A percentile compares a stretch with the other conserved stretches of the same genome.
These are phyloP conservation scores for Cephalotrichum gorgonifer DNA, from an alignment of 2,329 filamentous ascomycete genomes.

Conservation along the genomic window DNA sequence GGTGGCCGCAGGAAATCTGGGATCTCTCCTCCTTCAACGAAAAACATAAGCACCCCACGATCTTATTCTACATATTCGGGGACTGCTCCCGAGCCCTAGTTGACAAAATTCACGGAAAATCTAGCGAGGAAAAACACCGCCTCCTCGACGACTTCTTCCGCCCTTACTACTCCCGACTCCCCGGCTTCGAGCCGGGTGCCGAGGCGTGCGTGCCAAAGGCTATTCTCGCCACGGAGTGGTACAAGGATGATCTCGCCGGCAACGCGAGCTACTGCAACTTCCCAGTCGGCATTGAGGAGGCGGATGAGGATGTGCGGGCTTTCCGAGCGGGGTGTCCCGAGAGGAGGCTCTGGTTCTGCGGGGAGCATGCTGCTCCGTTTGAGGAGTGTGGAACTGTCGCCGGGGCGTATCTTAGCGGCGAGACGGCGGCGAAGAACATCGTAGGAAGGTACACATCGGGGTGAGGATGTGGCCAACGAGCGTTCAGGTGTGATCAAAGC, in stretches of 20 bases:
- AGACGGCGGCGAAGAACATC: too few species aligned
- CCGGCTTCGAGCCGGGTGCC: constrained; percentile 46
- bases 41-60: constrained; percentile 58
- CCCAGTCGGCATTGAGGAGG: constrained; percentile 61
- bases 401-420: too few species aligned
- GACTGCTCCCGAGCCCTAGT: constrained; percentile 39
- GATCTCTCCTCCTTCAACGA: neutral
- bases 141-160: constrained; percentile 55
- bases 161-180: constrained; percentile 69
- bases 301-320: constrained; percentile 59
- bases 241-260: constrained; percentile 67
- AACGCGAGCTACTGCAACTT: constrained; percentile 81
- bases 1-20: constrained; percentile 35
- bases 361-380: constrained; percentile 88
- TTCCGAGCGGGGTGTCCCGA: constrained; percentile 54
- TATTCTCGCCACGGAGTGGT: constrained; percentile 65
- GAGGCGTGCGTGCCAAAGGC: constrained; percentile 51
- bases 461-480: too few species aligned
- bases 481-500: too few species aligned
- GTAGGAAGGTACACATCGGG: too few species aligned
- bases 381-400: too few species aligned
- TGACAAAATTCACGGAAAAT: constrained; percentile 6
- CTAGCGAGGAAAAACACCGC: constrained; percentile 35
- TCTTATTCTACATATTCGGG: constrained; percentile 74
- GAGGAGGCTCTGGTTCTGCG: constrained; percentile 71